Conservation (phyloP, 139 green algal genomes). For the Closterium sp. region DNA sequence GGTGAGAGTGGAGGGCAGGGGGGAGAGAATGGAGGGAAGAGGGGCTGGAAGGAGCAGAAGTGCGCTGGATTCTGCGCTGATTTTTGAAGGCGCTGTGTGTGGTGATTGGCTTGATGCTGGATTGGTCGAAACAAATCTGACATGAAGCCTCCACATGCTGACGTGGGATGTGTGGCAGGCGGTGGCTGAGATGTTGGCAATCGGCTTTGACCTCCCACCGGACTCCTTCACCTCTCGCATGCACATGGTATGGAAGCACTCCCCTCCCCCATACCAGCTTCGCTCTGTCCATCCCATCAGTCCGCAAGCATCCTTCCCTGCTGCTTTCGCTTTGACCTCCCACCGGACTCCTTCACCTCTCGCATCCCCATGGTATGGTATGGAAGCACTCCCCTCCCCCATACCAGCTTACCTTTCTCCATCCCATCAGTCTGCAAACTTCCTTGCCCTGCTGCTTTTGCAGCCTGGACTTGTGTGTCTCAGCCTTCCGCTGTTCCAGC, state of each 20-base stretch:
- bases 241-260: conserved; percentile 12
- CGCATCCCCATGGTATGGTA: too few species aligned
- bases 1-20: background rate
- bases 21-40: background rate
- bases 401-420: too few species aligned
- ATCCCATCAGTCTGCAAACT: too few species aligned
- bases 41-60: too few species aligned
- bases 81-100: background rate
- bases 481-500: background rate
- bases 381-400: too few species aligned
- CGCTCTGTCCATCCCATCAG: background rate
- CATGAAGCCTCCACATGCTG: background rate
- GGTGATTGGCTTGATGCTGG: background rate
- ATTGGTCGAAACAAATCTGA: background rate
- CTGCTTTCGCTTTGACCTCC: too few species aligned
- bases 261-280: background rate
- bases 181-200: conserved; percentile 61
- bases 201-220: conserved; percentile 69
- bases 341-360: background rate
- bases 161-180: background rate
- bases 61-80: too few species aligned
- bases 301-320: background rate
- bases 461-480: too few species aligned
- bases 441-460: too few species aligned
- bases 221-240: conserved; percentile 73